These are phyloP conservation scores for Saccharomycopsis hybrid DNA, from an alignment of 1,139 yeast species.

Conservation along the genomic window DNA sequence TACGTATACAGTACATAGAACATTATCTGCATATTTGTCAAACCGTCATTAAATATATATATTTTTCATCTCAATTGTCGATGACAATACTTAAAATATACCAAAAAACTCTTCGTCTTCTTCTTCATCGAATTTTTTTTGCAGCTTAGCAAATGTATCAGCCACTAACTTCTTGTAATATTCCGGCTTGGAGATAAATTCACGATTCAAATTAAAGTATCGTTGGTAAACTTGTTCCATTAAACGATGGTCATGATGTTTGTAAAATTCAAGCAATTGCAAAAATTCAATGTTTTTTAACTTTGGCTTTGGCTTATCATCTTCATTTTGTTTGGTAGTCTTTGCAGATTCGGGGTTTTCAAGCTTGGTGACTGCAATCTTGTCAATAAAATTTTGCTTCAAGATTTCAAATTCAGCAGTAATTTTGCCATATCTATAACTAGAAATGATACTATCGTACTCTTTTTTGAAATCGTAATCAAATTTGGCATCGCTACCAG, in stretches of 20 bases:
- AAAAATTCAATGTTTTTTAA: constrained; percentile 12
- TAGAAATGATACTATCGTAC: background rate
- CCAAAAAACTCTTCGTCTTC: constrained; percentile 26
- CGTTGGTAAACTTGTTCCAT: background rate
- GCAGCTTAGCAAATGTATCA: constrained; percentile 1
- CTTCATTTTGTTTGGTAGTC: no score
- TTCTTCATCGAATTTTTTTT: constrained; percentile 30
- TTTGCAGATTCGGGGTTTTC: background rate
- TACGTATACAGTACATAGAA: no score
- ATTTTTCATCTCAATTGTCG: no score
- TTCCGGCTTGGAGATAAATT: background rate
- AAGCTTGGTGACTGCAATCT: no score
- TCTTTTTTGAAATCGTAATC: background rate
- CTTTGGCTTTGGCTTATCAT: no score
- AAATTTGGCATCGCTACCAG: no score
- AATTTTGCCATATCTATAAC: no score
- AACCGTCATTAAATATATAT: no score
- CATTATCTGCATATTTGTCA: no score
- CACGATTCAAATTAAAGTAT: constrained; percentile 4
- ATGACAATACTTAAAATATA: no score
- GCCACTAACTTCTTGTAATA: background rate
- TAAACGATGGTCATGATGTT: background rate
- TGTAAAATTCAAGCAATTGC: constrained; percentile 10
- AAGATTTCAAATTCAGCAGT: no score
- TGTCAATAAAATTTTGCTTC: no score